Percentiles rank a stretch among this genome's conserved stretches.
Conservation (phyloP, 495 filamentous ascomycete species). For the Xylaria sp. region DNA sequence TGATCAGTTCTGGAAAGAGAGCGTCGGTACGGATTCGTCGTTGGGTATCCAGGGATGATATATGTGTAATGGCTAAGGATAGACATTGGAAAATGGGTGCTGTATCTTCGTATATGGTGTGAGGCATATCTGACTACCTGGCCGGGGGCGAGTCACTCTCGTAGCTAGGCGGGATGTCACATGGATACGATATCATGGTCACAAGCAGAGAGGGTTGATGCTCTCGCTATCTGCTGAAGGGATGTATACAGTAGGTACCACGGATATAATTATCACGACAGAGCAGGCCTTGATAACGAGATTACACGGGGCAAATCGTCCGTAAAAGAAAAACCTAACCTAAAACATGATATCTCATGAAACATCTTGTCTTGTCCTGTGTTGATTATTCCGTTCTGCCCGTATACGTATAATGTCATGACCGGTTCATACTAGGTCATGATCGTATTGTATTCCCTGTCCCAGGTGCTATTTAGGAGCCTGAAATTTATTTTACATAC, state of each 20-base stretch:
- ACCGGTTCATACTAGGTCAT: slow-evolving; percentile 4
- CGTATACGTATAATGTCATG: neutral
- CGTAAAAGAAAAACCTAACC: neutral
- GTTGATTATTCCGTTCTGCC: neutral
- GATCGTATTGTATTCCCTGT: too few relatives aligned
- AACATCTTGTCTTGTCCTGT: neutral
- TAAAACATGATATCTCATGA: neutral
- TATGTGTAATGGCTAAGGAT: neutral
- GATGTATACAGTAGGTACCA: neutral
- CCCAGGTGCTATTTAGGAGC: neutral
- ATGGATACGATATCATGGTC: neutral
- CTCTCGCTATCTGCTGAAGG: neutral
- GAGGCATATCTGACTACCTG: neutral
- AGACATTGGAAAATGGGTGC: neutral
- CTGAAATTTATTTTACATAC: neutral
- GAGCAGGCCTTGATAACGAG: neutral
- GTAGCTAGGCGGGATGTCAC: neutral
- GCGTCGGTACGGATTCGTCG: slow-evolving; percentile 67
- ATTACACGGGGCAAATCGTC: neutral
- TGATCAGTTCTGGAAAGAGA: slow-evolving; percentile 72
- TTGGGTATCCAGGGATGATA: slow-evolving; percentile 14
- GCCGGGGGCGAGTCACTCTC: neutral
- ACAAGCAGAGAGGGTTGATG: neutral
- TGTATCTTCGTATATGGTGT: neutral
- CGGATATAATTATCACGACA: neutral